phyloP scores from a whole-genome alignment of 441 rosid genomes.

The Brassica balearica region DNA sequence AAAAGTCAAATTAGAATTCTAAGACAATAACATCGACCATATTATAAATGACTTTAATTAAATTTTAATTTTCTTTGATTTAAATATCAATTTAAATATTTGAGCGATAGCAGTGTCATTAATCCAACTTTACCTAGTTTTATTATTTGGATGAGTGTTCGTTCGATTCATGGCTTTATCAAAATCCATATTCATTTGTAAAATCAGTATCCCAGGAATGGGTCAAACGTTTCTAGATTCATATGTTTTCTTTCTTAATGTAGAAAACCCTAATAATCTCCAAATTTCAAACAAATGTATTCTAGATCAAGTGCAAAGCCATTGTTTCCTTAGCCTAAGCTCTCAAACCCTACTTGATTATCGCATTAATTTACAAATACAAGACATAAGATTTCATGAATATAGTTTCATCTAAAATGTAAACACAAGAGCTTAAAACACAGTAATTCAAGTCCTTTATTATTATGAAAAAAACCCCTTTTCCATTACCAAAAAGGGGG shows the following conservation, averaged over 20 bases:
- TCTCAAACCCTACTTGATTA: not conserved
- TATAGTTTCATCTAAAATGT: not conserved
- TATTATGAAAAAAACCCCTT: conserved; percentile 40
- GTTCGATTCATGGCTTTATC: too few species aligned
- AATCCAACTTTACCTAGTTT: too few species aligned
- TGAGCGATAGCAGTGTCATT: too few species aligned
- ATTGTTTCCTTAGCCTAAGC: not conserved
- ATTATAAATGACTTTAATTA: too few species aligned
- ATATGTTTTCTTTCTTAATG: not conserved
- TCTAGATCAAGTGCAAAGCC: not conserved
- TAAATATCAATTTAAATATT: too few species aligned
- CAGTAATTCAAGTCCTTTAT: conserved; percentile 3
- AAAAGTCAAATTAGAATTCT: too few species aligned
- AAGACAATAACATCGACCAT: too few species aligned
- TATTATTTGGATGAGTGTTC: too few species aligned
- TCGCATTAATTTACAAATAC: not conserved
- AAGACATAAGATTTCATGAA: not conserved
- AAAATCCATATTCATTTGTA: too few species aligned
- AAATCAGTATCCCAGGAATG: too few species aligned
- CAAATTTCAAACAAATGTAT: not conserved
- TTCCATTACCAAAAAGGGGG: not conserved
- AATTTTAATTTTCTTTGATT: too few species aligned
- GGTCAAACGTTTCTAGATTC: too few species aligned
- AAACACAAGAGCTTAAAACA: conserved; percentile 9
- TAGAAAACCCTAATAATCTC: not conserved